Percentiles rank a stretch among this genome's conserved stretches.
Evolutionary conservation across 768 basidiomycete genomes (phyloP).

Genomic region (Pisolithus albus): DNA sequence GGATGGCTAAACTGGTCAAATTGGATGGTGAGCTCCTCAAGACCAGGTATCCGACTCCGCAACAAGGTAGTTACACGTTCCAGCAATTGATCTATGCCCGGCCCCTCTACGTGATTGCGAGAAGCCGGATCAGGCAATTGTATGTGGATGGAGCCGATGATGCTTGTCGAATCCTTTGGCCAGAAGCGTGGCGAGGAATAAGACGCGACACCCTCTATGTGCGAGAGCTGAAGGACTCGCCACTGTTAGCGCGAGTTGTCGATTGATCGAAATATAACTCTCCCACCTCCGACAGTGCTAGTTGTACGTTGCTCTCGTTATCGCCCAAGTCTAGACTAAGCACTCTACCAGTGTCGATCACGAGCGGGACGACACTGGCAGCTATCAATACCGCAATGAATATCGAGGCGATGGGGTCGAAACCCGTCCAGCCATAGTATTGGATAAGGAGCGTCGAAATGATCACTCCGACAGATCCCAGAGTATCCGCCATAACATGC

Average conservation of each 20-base stretch:
- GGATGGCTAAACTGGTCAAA: constrained; percentile 42
- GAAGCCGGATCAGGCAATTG: constrained; percentile 64
- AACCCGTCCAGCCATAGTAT: constrained; percentile 97
- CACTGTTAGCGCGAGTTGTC: constrained; percentile 1
- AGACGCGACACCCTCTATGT: constrained; percentile 73
- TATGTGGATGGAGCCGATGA: constrained; percentile 90
- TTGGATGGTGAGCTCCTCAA: constrained; percentile 90
- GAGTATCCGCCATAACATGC: constrained; percentile 95
- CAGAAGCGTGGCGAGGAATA: constrained; percentile 85
- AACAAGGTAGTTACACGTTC: constrained; percentile 70
- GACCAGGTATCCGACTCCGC: constrained; percentile 64
- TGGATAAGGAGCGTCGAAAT: constrained; percentile 93
- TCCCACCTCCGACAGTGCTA: constrained; percentile 59
- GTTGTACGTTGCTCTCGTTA: constrained; percentile 45
- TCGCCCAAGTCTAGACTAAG: constrained; percentile 81
- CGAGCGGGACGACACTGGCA: constrained; percentile 91
- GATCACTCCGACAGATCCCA: constrained; percentile 97
- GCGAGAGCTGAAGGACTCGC: constrained; percentile 44
- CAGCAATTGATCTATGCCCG: constrained; percentile 53
- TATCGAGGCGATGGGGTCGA: constrained; percentile 94
- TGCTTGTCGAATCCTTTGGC: constrained; percentile 83
- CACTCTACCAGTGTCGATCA: constrained; percentile 87
- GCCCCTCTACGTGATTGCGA: constrained; percentile 50
- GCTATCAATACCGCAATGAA: constrained; percentile 95
- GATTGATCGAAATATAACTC: background rate